phyloP scores from a whole-genome alignment of 495 filamentous ascomycete genomes.

The Symbiotaphrina buchneri region DNA sequence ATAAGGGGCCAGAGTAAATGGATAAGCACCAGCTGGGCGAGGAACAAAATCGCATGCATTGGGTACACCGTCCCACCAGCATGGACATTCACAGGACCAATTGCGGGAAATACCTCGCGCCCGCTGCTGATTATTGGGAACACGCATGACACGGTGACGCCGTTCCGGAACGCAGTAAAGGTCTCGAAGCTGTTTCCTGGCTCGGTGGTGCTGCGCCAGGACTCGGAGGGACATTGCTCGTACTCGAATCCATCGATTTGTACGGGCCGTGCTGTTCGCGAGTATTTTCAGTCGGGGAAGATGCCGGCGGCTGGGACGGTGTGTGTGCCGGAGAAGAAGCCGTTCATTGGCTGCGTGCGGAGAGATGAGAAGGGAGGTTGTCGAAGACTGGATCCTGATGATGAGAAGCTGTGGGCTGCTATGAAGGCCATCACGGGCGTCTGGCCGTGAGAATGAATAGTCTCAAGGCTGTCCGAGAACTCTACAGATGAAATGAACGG shows the following conservation, averaged over 20 bases:
- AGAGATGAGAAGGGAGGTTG: too few species aligned
- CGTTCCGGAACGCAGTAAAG: background rate
- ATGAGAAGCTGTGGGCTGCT: too few species aligned
- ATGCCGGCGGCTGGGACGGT: conserved; percentile 5
- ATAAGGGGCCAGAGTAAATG: conserved; percentile 22
- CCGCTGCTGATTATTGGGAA: conserved; percentile 1
- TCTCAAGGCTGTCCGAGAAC: too few species aligned
- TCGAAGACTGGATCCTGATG: too few species aligned
- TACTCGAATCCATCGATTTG: conserved; percentile 7
- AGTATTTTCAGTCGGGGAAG: conserved; percentile 9
- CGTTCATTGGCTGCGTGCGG: too few species aligned
- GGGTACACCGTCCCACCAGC: too few species aligned
- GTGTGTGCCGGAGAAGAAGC: background rate
- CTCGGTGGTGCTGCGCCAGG: background rate
- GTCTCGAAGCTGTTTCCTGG: background rate
- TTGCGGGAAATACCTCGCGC: background rate
- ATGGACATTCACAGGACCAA: conserved; percentile 1
- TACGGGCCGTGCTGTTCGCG: conserved; percentile 4
- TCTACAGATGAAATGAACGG: too few species aligned
- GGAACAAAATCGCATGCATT: conserved; percentile 29
- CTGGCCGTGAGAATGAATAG: too few species aligned
- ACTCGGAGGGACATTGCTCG: conserved; percentile 5
- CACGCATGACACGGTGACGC: conserved; percentile 1
- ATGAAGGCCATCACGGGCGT: too few species aligned
- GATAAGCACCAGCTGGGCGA: conserved; percentile 34